Base-by-base conservation (phyloP, 2,329 filamentous ascomycete genomes). In the Cadophora malorum region DNA sequence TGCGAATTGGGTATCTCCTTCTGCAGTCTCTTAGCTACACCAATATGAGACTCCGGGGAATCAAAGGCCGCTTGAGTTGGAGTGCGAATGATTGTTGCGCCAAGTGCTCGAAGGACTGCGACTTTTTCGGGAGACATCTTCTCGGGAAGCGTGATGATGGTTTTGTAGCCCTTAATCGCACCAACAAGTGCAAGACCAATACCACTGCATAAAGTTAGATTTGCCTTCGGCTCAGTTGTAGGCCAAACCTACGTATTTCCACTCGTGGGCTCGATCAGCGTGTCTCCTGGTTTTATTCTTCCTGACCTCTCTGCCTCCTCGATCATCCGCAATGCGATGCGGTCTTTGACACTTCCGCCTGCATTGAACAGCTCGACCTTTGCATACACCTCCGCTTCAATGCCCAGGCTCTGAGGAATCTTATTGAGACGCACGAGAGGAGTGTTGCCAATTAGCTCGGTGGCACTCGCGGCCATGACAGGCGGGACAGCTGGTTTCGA, bases 71-170 rank as follows among this genome's bases (percentile, higher is more conserved):
- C 96, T 80, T 97, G 93, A 41, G 94, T 99, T 28, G 96, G 96
- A 4, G 96, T 99, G 65, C 96, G 91, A 79, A 99, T 97, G 81
- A 99, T 98, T 78, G 96, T 97, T 52, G 96, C 96, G 72, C 95
- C 95, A 63, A 99, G 87, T 35, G 96, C 95, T 75, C 94, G 92
- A 70, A 99, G 86, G 33, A 99, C 96, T 1, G 95, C 91, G 49
- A 99, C 96, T 82, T 99, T 99, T 82, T 99, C 96, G 59, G 94
- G 92, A 1, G 94, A 97, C 96, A 99, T 99, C 85, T 99, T 99
- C 83, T 99, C 96, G 63, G 96, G 96, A 56, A 99, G 88, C 12
- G 96, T 99, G 80, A 99, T 99, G 81, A 99, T 98, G 50, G 94
- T 96, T 81, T 95, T 95, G 86, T 98, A 99, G 73, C 94, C 95